These are phyloP conservation scores for Thelonectria blattea DNA, from an alignment of 2,329 filamentous ascomycete species.

Conservation along the genomic window DNA sequence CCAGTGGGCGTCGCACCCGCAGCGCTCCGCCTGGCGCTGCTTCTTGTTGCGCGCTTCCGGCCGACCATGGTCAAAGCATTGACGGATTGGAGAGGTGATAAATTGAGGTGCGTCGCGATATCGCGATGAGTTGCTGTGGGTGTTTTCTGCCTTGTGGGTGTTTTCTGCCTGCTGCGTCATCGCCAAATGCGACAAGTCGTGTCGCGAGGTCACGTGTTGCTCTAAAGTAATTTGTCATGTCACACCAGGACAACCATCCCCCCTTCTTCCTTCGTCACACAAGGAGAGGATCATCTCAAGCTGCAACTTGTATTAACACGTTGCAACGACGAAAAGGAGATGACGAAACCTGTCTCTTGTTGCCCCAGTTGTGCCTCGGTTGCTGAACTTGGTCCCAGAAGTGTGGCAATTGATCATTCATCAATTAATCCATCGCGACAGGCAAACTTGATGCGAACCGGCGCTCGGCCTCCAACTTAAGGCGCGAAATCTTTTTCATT, in stretches of 20 bases:
- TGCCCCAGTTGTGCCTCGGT: background rate
- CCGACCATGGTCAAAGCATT: constrained; percentile 40
- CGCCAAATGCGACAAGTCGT: constrained; percentile 1
- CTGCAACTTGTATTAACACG: background rate
- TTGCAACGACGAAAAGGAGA: background rate
- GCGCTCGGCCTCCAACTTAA: background rate
- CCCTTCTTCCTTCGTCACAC: background rate
- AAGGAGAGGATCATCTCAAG: background rate
- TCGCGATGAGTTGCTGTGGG: constrained; percentile 23
- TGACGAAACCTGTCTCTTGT: background rate
- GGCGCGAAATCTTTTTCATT: background rate
- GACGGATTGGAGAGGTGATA: background rate
- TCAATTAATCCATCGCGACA: background rate
- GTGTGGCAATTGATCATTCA: background rate
- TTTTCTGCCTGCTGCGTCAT: constrained; percentile 38
- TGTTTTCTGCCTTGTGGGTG: constrained; percentile 22
- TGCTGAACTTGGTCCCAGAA: background rate
- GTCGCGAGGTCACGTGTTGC: constrained; percentile 33
- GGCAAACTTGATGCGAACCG: background rate
- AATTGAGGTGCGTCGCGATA: constrained; percentile 8
- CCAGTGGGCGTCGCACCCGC: constrained; percentile 29
- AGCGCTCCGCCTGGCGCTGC: constrained; percentile 27
- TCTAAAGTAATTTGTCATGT: background rate
- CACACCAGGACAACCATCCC: background rate
- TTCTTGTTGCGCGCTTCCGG: constrained; percentile 38